Evolutionary conservation across 164 flowering plant species (phyloP).

Genomic region (Vitis rotundifolia): DNA sequence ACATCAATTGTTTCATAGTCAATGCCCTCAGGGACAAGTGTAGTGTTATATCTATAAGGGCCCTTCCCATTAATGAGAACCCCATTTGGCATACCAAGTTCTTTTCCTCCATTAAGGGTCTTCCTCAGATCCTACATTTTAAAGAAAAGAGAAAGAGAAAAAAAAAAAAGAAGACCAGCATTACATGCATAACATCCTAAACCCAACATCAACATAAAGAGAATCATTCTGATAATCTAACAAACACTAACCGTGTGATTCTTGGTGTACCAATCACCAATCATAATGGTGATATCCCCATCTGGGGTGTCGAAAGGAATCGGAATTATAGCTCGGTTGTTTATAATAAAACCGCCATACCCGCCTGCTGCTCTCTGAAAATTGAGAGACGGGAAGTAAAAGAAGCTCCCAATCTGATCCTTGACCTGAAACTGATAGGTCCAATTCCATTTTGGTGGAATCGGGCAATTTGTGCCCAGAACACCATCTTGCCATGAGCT

Average conservation of each 20-base stretch:
- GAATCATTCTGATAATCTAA: neutral
- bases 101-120: constrained; percentile 70
- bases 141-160: neutral
- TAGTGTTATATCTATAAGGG: constrained; percentile 80
- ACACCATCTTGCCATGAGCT: constrained; percentile 98
- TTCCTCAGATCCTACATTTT: constrained; percentile 67
- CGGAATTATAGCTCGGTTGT: constrained; percentile 64
- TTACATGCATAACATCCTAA: neutral
- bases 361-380: constrained; percentile 96
- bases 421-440: constrained; percentile 94
- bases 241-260: constrained; percentile 79
- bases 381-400: constrained; percentile 84
- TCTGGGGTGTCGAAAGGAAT: constrained; percentile 79
- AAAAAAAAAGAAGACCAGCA: neutral
- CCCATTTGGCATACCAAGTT: constrained; percentile 95
- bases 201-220: neutral
- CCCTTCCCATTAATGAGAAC: constrained; percentile 97
- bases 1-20: constrained; percentile 75
- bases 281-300: constrained; percentile 72
- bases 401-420: constrained; percentile 98
- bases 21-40: constrained; percentile 85
- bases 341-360: constrained; percentile 75
- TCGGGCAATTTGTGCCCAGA: constrained; percentile 92
- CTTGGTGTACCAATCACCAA: constrained; percentile 89
- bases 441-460: constrained; percentile 89